Evolutionary conservation across 352 stramenopile species (phyloP).

Genomic region (Globisporangium lucens): DNA sequence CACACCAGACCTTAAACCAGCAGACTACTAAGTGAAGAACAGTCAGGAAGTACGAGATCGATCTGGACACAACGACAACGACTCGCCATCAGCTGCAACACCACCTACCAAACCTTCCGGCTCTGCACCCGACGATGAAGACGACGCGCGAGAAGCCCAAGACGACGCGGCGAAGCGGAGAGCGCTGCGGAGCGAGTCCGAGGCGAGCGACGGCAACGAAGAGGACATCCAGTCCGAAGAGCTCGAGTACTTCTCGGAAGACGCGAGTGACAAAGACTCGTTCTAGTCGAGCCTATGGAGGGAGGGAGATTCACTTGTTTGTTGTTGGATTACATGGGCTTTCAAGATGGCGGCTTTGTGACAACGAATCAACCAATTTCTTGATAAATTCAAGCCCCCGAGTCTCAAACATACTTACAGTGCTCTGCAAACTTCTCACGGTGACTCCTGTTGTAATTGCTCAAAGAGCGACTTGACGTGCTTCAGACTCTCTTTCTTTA

Average conservation of each 20-base stretch:
- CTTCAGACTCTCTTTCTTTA: slow-evolving; percentile 65
- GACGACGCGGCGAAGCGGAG: slow-evolving; percentile 45
- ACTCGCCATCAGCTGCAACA: background rate
- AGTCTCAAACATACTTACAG: background rate
- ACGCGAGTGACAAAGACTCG: slow-evolving; percentile 76
- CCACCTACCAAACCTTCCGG: background rate
- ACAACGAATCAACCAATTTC: too few relatives aligned
- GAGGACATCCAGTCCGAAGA: slow-evolving; percentile 76
- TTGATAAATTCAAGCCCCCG: background rate
- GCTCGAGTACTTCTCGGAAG: slow-evolving; percentile 82
- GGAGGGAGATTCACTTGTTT: background rate
- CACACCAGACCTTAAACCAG: background rate
- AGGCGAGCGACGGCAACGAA: slow-evolving; percentile 52
- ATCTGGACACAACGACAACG: background rate
- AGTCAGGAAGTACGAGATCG: slow-evolving; percentile 1
- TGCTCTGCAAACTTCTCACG: slow-evolving; percentile 18
- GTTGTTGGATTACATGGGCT: background rate
- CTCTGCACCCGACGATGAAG: background rate
- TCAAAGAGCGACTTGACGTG: slow-evolving; percentile 81
- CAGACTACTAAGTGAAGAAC: background rate
- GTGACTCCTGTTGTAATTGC: slow-evolving; percentile 53
- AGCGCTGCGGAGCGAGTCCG: slow-evolving; percentile 40
- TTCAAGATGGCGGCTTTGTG: background rate
- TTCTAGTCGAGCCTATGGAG: slow-evolving; percentile 38
- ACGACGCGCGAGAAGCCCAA: slow-evolving; percentile 6